These are phyloP conservation scores for Dactylellina parvicollis DNA, from an alignment of 2,329 filamentous ascomycete genomes.

Conservation along the genomic window DNA sequence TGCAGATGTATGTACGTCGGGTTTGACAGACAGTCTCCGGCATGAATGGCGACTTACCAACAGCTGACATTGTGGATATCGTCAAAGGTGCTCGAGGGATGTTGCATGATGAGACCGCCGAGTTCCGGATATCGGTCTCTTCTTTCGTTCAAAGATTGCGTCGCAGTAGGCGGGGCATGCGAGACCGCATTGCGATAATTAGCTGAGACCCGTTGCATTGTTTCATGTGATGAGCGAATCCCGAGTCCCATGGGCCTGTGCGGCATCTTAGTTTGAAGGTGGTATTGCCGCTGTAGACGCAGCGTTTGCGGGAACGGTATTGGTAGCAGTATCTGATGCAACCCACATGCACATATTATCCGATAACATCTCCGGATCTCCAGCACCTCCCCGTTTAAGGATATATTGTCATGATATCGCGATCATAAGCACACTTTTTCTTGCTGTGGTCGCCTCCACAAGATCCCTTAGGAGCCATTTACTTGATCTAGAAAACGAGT, in stretches of 20 bases:
- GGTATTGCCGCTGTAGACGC: constrained; percentile 26
- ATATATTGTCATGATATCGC: not conserved
- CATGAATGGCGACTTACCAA: constrained; percentile 17
- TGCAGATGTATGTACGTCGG: constrained; percentile 28
- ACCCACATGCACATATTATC: not conserved
- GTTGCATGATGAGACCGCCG: constrained; percentile 25
- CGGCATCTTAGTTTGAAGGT: constrained; percentile 25
- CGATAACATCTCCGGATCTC: not conserved
- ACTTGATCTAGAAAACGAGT: constrained; percentile 31
- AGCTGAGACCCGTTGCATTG: constrained; percentile 46
- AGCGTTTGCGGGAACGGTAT: not conserved
- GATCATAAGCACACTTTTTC: not conserved
- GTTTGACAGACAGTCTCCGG: constrained; percentile 8
- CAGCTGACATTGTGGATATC: constrained; percentile 43
- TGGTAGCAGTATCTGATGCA: not conserved
- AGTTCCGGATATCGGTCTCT: constrained; percentile 35
- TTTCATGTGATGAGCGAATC: constrained; percentile 38
- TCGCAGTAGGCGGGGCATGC: constrained; percentile 3
- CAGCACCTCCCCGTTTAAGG: not conserved
- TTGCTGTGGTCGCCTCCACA: not conserved
- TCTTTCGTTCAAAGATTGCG: constrained; percentile 17
- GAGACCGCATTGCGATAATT: not conserved
- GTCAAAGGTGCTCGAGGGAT: constrained; percentile 1
- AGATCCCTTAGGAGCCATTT: constrained; percentile 21
- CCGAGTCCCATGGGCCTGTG: constrained; percentile 35